Base-by-base conservation (phyloP, 805 yeast species). In the Priceomyces castillae region DNA sequence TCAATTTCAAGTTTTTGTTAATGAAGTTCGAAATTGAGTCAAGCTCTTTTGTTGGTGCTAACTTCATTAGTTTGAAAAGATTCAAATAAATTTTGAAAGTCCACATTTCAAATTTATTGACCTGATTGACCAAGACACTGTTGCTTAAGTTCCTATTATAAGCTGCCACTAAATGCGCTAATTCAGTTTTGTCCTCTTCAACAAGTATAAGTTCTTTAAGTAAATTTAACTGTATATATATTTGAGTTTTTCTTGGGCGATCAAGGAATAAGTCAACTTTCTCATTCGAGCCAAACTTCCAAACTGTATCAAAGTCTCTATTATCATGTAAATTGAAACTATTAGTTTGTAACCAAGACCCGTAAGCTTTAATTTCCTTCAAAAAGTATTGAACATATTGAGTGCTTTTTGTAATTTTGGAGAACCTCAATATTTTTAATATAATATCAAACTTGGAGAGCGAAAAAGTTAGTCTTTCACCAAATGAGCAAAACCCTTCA, bases 401-500 rank as follows among this genome's bases (percentile, higher is more conserved):
- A 37, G 59, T 64, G 16, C 65, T 65, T 22, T 63, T 63, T 9
- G 55, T 49, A 20, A 71, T 50, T 44, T 74, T 61, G 7, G 60
- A 50, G 34, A 54, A 52, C 49, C 65, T 67, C 28, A 71, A 46
- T 26, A 67, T 52, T 38, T 63, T 67, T 22, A 69, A 43, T 34
- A 65, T 46, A 11, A 66, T 55, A 16, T 70, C 52, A 54, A 70
- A 69, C 47, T 69, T 68, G 7, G 76, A 65, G 25, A 74, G 48
- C 1, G 95, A 86, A 39, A 69, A 60, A 2, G 62, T 53, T 36
- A 88, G 51, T 39, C 81, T 69, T 10, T 60, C 54, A 12, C 78
- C 78, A 49, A 90, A 81, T 16, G 80, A 80, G 15, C 84, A 53
- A 60, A 89, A 79, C 1, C 89, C 84, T 22, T 74, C 70, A 14